These are phyloP conservation scores for Pistacia vera DNA, from an alignment of 345 rosid species.

Conservation along the genomic window DNA sequence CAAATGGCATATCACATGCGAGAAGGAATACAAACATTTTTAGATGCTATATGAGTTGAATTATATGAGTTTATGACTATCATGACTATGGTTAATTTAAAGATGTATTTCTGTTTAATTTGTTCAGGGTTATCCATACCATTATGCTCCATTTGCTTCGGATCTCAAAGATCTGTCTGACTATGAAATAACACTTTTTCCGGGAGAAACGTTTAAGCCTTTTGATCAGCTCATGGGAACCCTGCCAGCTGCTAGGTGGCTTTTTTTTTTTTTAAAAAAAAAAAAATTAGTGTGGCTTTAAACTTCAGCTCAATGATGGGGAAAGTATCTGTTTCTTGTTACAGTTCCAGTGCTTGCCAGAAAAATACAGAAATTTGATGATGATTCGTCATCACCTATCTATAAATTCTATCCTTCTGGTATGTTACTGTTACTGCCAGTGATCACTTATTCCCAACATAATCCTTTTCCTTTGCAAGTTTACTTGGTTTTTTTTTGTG, in stretches of 20 bases:
- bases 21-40: background rate
- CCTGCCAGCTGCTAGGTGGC: slow-evolving; percentile 91
- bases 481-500: slow-evolving; percentile 16
- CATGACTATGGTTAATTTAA: background rate
- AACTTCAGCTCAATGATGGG: slow-evolving; percentile 12
- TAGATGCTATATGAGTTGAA: background rate
- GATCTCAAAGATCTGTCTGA: slow-evolving; percentile 80
- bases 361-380: slow-evolving; percentile 78
- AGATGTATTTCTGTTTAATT: slow-evolving; percentile 15
- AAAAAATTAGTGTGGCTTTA: slow-evolving; percentile 1
- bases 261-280: slow-evolving; percentile 2
- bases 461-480: background rate
- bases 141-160: slow-evolving; percentile 99
- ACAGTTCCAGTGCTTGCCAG: slow-evolving; percentile 88
- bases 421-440: slow-evolving; percentile 26
- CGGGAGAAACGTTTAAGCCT: slow-evolving; percentile 93
- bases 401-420: slow-evolving; percentile 80
- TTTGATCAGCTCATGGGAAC: slow-evolving; percentile 99
- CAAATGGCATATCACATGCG: background rate
- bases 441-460: slow-evolving; percentile 10
- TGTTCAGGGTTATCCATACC: slow-evolving; percentile 95
- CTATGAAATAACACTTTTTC: slow-evolving; percentile 85
- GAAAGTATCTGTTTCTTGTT: slow-evolving; percentile 26
- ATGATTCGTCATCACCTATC: slow-evolving; percentile 83
- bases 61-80: background rate